A percentile compares a stretch with the other conserved stretches of the same genome.
Evolutionary conservation across 441 rosid genomes (phyloP).

Genomic region (Gossypium laxum): DNA sequence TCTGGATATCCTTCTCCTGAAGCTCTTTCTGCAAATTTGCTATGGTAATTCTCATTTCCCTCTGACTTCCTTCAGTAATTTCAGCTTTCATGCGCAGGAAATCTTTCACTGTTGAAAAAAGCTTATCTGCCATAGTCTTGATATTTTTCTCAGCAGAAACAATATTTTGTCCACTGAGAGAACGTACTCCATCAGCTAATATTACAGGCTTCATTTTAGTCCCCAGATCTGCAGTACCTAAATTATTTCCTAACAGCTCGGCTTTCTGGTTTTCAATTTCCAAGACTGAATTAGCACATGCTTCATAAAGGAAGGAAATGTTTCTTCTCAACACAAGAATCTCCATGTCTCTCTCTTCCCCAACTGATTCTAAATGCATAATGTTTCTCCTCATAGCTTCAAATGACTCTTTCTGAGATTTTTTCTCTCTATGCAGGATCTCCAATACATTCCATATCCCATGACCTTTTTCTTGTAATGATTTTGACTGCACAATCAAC

Average conservation of each 20-base stretch:
- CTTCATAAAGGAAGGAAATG: slow-evolving; percentile 56
- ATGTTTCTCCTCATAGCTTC: slow-evolving; percentile 39
- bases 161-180: slow-evolving; percentile 22
- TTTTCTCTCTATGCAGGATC: slow-evolving; percentile 32
- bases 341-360: slow-evolving; percentile 50
- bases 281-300: slow-evolving; percentile 44
- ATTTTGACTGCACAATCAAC: slow-evolving; percentile 37
- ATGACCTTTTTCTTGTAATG: slow-evolving; percentile 45
- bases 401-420: slow-evolving; percentile 33
- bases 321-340: slow-evolving; percentile 40
- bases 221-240: slow-evolving; percentile 22
- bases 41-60: slow-evolving; percentile 64
- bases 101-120: slow-evolving; percentile 42
- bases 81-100: slow-evolving; percentile 43
- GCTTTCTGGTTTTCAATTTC: slow-evolving; percentile 68
- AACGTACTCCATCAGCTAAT: slow-evolving; percentile 20
- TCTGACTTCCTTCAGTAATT: slow-evolving; percentile 39
- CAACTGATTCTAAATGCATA: slow-evolving; percentile 31
- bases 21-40: slow-evolving; percentile 80
- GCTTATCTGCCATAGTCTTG: slow-evolving; percentile 46
- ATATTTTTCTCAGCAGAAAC: slow-evolving; percentile 51
- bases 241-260: slow-evolving; percentile 32
- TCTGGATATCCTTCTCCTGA: slow-evolving; percentile 84
- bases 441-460: slow-evolving; percentile 36
- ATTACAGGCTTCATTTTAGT: slow-evolving; percentile 28